Percentiles rank a stretch among this genome's conserved stretches.
Conservation (phyloP, 2,329 filamentous ascomycete genomes). For the Talaromyces sp. region DNA sequence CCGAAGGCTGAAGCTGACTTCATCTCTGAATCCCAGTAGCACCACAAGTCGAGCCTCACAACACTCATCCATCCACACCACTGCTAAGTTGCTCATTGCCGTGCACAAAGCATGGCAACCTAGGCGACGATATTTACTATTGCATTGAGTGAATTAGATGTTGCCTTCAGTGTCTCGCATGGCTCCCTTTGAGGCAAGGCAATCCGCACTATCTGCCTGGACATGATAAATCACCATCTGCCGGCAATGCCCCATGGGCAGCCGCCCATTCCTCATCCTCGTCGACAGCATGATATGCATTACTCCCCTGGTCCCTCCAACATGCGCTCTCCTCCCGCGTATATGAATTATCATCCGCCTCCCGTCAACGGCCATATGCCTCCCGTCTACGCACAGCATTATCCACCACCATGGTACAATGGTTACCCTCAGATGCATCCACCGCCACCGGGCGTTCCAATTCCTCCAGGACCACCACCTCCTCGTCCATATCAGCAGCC, state of each 20-base stretch:
- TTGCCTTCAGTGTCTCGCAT: constrained; percentile 32
- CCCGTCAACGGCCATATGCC: constrained; percentile 54
- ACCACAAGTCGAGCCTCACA: background rate
- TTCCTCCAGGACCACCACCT: constrained; percentile 38
- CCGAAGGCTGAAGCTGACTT: constrained; percentile 13
- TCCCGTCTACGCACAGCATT: constrained; percentile 45
- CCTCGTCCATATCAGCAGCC: constrained; percentile 40
- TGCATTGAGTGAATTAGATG: constrained; percentile 10
- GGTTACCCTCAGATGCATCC: constrained; percentile 41
- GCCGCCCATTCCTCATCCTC: constrained; percentile 49
- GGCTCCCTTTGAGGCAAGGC: constrained; percentile 41
- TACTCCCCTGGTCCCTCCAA: constrained; percentile 46
- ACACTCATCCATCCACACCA: background rate
- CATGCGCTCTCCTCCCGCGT: constrained; percentile 56
- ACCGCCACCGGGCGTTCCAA: constrained; percentile 43
- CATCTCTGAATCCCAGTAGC: constrained; percentile 12
- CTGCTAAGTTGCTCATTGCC: constrained; percentile 12
- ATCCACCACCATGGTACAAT: constrained; percentile 44
- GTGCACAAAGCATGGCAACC: constrained; percentile 35
- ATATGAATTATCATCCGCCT: constrained; percentile 55
- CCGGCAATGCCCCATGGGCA: constrained; percentile 47
- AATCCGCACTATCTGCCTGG: constrained; percentile 30
- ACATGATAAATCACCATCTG: constrained; percentile 46
- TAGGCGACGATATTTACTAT: constrained; percentile 27
- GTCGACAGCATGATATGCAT: constrained; percentile 45